Evolutionary conservation across 2,329 filamentous ascomycete genomes (phyloP), one percentile per base, ranked within the genome.

Genomic region (Microsporum audouinii): DNA sequence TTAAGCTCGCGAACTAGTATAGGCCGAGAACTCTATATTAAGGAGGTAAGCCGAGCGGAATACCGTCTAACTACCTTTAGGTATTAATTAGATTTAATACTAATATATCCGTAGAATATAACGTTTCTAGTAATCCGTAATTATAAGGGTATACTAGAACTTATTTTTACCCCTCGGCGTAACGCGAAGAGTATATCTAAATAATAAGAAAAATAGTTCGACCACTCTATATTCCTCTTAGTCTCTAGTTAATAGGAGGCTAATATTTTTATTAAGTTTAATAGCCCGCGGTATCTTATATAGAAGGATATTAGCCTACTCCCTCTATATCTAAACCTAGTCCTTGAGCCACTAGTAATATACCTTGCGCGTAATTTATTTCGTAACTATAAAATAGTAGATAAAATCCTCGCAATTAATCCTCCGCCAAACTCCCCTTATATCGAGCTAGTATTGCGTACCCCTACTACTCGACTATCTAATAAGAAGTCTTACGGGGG

Each of bases 331-430:
- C 53, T 62, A 29, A 60, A 60, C 27, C 61, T 41, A 14, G 61
- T 62, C 23, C 58, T 60, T 29, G 49, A 60, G 53, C 58, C 39
- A 27, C 29, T 58, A 7, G 61, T 33, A 31, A 34, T 62, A 29
- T 62, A 27, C 29, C 61, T 60, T 7, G 58, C 61, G 17, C 51
- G 51, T 12, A 49, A 49, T 27, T 29, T 62, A 12, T 62, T 62
- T 45, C 51, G 36, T 34, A 6, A 62, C 39, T 62, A 49, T 43
- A 60, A 60, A 31, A 62, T 58, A 7, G 58, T 36, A 36, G 41
- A 62, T 58, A 43, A 62, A 27, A 60, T 62, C 4, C 41, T 62
- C 34, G 49, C 39, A 23, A 47, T 60, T 60, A 53, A 62, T 45
- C 58, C 61, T 2, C 34, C 41, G 5, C 33, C 60, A 6, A 57